Base-by-base conservation (phyloP, 2,329 filamentous ascomycete species). In the Colletotrichum orbiculare region DNA sequence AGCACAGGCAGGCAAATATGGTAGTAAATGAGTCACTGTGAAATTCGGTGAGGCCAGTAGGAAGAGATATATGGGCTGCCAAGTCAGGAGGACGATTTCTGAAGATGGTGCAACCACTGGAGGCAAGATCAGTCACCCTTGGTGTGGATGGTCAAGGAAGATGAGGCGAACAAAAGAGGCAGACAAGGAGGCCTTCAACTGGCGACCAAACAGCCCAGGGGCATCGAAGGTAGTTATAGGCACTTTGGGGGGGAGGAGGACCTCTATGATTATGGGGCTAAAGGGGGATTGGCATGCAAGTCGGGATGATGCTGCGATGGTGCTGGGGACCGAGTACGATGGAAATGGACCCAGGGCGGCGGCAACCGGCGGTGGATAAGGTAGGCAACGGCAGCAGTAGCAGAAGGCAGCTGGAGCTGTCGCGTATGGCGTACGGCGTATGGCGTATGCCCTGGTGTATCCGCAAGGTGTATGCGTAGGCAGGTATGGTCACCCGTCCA, bases 21-120 rank as follows among this genome's bases (percentile, higher is more conserved):
- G 71, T 68, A 70, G 73, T 71, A 70, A 75, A 76, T 79, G 78
- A 79, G 76, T 79, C 77, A 77, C 73, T 66, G 78, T 81, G 78
- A 80, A 78, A 73, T 72, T 72, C 64, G 73, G 78, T 79, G 78
- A 81, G 78, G 73, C 73, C 72, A 75, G 73, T 69, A 67, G 73
- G 72, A 71, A 68, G 68, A 72, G 70, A 73, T 81, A 80, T 81
- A 81, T 77, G 76, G 52, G 63, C 64, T 69, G 69, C 33, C 66
- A 60, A 56, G 67, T 66, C 55, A 60, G 55, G 53, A 59, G 67
- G 60, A 54, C 56, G 68, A 11, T 45, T 54, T 60, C 34, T 65
- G 54, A 34, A 47, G 53, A 68, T 58, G 60, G 69, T 73, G 72
- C 60, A 64, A 66, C 65, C 61, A 55, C 61, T 56, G 35, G 15